Base-by-base conservation (phyloP, 169 alveolate genomes). In the Prorocentrum cordatum region DNA sequence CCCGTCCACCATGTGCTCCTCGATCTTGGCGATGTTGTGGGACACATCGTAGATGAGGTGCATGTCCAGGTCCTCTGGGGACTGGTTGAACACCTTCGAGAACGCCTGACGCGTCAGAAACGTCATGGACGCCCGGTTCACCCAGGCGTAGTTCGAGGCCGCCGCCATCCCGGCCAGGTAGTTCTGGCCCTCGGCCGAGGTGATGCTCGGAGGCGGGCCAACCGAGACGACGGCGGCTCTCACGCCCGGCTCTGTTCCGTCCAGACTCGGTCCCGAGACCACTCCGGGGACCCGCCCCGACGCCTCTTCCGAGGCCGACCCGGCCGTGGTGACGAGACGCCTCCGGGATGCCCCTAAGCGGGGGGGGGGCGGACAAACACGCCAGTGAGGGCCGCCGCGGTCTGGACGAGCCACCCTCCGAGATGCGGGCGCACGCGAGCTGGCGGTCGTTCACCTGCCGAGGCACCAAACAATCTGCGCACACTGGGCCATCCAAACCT, bases 91-190 rank as follows among this genome's bases (percentile, higher is more conserved):
- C 27, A 94, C 95, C 89, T 80, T 80, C 66, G 89, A 66, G 50
- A 93, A 93, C 14, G 94, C 95, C 73, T 89, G 93, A 0, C 95
- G 83, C n/a, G 92, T 92, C 66, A 93, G 38, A 84, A 92, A 92
- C 3, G 95, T 84, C 83, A 93, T 91, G 54, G 93, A 64, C 27
- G 93, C 68, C 66, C 97, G 92, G 83, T 95, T 95, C 59, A 95
- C 96, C 97, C 97, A 95, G 35, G 97, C 97, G 83, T 94, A 95
- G 94, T 95, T 95, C 35, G 97, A 95, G 26, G 97, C 97, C 1
- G 97, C 95, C 0, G 96, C 94, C 97, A 95, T 95, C 10, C 96
- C 96, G 5, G 22, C 26, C 38, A 95, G 83, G 83, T 95, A 95
- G 82, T 94, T 94, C 91, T 93, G 92, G 54, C 97, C 97, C 92